Evolutionary conservation across 2,329 filamentous ascomycete genomes (phyloP), one percentile per base, ranked within the genome.

Genomic region (Samsoniella hepiali): DNA sequence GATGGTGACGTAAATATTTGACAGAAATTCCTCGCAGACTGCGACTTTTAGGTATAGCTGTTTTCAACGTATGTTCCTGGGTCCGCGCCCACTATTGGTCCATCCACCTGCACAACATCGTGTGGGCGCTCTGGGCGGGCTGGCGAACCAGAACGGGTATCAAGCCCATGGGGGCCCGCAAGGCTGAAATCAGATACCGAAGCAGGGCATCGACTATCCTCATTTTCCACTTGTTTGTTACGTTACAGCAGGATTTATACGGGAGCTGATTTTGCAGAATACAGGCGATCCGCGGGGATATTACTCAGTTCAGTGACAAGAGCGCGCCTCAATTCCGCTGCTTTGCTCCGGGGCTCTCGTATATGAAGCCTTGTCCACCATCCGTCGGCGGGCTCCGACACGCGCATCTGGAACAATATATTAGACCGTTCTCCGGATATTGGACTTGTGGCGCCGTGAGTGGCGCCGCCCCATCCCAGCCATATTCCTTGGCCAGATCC

Each of bases 151-250:
- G 22, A 62, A 55, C 42, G 32, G 50, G n/a, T 22, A 61, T 36
- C 49, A 54, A 61, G 58, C 40, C 22, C 27, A 29, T 57, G 36
- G 34, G 34, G 38, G 8, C 49, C 49, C 40, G 49, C 50, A 53
- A 61, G 49, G 49, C 50, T 61, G 58, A 53, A 54, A 45, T 61
- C n/a, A 31, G 44, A 53, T 54, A 53, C 50, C 38, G 49, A 47
- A 47, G n/a, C 36, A 61, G 44, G 29, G 44, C 34, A 58, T 27
- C 15, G 42, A 44, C 10, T 10, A 9, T 5, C n/a, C 3, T 29
- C 9, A 29, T 36, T 54, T 44, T 17, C 36, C 22, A 44, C 38
- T 42, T 56, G n/a, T 5, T 27, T 32, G 34, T 47, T 40, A 22
- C 53, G 32, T 56, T 40, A 42, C 31, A 8, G 34, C 34, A 47